Base-by-base conservation (phyloP, 192 early-diverging fungal genomes). In the Spizellomyces punctatus region DNA sequence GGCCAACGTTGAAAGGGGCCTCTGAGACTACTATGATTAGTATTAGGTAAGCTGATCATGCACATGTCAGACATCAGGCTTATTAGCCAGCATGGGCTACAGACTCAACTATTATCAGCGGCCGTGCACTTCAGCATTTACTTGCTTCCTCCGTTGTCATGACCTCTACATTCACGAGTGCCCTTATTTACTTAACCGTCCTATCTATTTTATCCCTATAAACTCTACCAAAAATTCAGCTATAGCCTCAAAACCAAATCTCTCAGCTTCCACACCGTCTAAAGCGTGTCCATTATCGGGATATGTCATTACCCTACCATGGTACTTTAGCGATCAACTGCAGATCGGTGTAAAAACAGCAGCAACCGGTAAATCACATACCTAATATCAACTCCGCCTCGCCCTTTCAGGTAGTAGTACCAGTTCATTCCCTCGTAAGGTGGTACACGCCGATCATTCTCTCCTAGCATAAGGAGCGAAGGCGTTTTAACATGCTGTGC, bases 401-500 rank as follows among this genome's bases (percentile, higher is more conserved):
- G 27, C 10, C 77, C 63, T 54, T 73, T 46, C 6, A 67, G 66
- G 10, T 52, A 69, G 57, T 75, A 58, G 50, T 42, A 58, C 71
- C 76, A 81, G 7, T 63, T 63, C 56, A 78, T 63, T 1, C 88
- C 88, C 66, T 94, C 86, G 42, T 77, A 75, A 8, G 85, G 86
- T 42, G 92, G 92, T 36, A 94, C 91, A 14, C 92, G 87, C 21
- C 90, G 85, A 62, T 94, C 92, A 10, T 74, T 71, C 0, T 81
- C 72, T 6, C 93, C 93, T 17, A 94, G 69, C 41, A 90, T 71
- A 73, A 93, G 64, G 69, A 94, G 69, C 42, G 83, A 77, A 6
- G 93, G 91, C 10, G 89, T 83, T 6, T 74, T 75, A 43, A 93
- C 88, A 46, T 79, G 74, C 56, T 78, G 76, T 0, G 82, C 82